phyloP scores from a whole-genome alignment of 148 eudicot species.

The Camellia japonica region DNA sequence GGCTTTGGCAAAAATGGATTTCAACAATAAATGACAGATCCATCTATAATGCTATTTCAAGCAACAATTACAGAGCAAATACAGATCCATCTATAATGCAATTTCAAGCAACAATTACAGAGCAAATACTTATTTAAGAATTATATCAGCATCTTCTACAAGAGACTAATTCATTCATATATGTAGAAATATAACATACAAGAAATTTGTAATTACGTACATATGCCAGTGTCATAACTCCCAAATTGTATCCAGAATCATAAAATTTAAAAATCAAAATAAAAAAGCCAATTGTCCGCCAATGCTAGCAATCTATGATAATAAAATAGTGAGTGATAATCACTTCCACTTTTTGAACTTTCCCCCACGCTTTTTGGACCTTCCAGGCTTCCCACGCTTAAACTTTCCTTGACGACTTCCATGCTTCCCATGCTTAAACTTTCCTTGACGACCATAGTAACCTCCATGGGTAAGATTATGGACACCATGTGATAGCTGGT shows the following conservation, averaged over 20 bases:
- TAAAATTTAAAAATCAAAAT: not conserved
- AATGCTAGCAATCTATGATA: not conserved
- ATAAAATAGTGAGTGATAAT: not conserved
- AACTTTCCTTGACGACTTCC: constrained; percentile 21
- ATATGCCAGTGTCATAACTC: not conserved
- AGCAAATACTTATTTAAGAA: too few species aligned
- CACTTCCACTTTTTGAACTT: constrained; percentile 31
- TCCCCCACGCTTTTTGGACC: not conserved
- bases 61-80: too few species aligned
- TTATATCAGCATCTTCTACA: too few species aligned
- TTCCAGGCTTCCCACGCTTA: constrained; percentile 23
- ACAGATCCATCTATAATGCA: too few species aligned
- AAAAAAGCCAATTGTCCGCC: not conserved
- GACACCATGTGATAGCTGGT: constrained; percentile 41
- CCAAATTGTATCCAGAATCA: constrained; percentile 2
- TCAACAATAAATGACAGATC: too few species aligned
- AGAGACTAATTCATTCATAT: too few species aligned
- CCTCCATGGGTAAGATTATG: constrained; percentile 29
- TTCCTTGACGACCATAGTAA: constrained; percentile 18
- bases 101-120: too few species aligned
- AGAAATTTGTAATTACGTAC: not conserved
- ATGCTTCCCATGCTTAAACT: constrained; percentile 28
- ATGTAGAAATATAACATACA: too few species aligned
- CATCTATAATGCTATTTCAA: too few species aligned
- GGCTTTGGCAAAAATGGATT: too few species aligned